Evolutionary conservation across 495 filamentous ascomycete species (phyloP).

Genomic region (Platismatia glauca): DNA sequence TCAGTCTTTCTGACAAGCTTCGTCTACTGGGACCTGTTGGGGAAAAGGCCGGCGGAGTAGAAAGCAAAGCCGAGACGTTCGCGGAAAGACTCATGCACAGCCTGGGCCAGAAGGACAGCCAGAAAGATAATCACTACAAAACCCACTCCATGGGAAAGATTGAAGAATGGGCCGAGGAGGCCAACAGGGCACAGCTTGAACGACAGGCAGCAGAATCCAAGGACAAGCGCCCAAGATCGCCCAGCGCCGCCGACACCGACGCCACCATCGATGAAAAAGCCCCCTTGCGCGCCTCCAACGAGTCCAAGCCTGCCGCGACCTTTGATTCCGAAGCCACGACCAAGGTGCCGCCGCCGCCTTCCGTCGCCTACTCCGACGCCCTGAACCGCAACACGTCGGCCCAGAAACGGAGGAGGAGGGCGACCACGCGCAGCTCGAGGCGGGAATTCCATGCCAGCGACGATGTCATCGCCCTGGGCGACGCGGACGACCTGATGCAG

Average conservation of each 20-base stretch:
- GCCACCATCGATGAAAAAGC: constrained; percentile 37
- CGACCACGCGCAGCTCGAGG: constrained; percentile 66
- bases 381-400: constrained; percentile 37
- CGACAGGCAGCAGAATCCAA: constrained; percentile 21
- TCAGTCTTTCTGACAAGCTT: constrained; percentile 27
- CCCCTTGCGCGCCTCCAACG: constrained; percentile 25
- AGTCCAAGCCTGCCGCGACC: constrained; percentile 19
- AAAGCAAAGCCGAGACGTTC: constrained; percentile 26
- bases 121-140: constrained; percentile 16
- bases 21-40: constrained; percentile 26
- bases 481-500: constrained; percentile 71
- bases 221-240: constrained; percentile 5
- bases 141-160: constrained; percentile 30
- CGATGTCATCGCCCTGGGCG: constrained; percentile 59
- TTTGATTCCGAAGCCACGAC: constrained; percentile 10
- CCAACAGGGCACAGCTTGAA: constrained; percentile 23
- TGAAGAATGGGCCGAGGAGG: constrained; percentile 35
- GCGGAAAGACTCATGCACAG: constrained; percentile 30
- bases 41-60: constrained; percentile 28
- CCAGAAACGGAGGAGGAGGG: constrained; percentile 54
- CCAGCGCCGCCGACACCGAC: constrained; percentile 15
- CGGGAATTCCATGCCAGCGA: constrained; percentile 62
- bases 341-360: constrained; percentile 27
- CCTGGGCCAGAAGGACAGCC: constrained; percentile 13
- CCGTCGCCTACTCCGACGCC: constrained; percentile 42